phyloP scores from a whole-genome alignment of 495 filamentous ascomycete species.

The Letharia columbiana region DNA sequence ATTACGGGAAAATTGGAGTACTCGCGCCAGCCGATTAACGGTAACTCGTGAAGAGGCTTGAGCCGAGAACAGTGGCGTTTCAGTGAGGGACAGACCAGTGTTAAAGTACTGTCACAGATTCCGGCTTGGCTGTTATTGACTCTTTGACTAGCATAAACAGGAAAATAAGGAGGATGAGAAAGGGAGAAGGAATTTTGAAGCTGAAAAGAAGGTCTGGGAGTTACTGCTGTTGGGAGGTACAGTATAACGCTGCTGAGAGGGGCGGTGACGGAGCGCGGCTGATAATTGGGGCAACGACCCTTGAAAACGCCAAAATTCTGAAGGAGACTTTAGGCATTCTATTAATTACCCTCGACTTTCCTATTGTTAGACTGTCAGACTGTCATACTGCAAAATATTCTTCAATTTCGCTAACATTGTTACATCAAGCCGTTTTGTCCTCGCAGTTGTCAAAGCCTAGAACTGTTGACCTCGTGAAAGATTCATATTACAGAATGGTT shows the following conservation, averaged over 20 bases:
- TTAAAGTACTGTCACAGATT: neutral
- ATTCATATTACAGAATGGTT: neutral
- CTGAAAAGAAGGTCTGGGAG: neutral
- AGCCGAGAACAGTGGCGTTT: conserved; percentile 8
- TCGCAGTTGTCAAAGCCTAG: neutral
- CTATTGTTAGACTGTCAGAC: too few species aligned
- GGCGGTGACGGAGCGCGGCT: neutral
- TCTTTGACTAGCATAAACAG: neutral
- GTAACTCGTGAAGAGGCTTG: conserved; percentile 5
- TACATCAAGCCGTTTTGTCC: neutral
- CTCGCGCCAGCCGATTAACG: conserved; percentile 5
- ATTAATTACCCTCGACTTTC: neutral
- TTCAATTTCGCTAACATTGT: neutral
- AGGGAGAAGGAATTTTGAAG: neutral
- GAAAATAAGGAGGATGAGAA: neutral
- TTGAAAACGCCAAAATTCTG: neutral
- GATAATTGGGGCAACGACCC: neutral
- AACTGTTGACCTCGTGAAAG: neutral
- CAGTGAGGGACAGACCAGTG: neutral
- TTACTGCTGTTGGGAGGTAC: neutral
- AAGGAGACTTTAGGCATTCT: too few species aligned
- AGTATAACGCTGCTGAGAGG: neutral
- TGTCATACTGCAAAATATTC: too few species aligned
- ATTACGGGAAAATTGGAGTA: neutral
- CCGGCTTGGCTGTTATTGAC: neutral